Evolutionary conservation across 441 rosid species (phyloP).

Genomic region (Corymbia citriodora): DNA sequence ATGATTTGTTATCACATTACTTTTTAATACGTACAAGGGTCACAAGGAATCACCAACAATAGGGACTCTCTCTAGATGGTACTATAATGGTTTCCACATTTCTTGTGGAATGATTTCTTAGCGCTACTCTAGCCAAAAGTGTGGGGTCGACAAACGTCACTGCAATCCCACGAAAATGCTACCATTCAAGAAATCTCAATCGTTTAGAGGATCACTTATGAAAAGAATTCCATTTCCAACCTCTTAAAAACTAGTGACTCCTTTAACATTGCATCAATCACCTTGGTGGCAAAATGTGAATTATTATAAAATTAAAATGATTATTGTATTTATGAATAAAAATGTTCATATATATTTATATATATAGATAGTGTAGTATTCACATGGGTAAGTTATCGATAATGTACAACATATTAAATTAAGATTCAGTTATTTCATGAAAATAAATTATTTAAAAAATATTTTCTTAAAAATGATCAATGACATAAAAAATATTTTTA

Average conservation of each 20-base stretch:
- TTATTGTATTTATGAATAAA: background rate
- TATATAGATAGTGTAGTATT: background rate
- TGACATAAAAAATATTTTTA: background rate
- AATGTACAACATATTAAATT: background rate
- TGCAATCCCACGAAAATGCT: fast-evolving
- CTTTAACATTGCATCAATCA: fast-evolving
- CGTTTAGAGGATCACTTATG: fast-evolving
- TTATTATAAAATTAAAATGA: background rate
- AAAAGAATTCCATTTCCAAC: fast-evolving
- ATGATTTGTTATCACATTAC: too few relatives aligned
- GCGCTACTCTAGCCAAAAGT: fast-evolving
- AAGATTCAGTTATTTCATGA: fast-evolving
- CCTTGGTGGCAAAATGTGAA: background rate
- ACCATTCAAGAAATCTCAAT: fast-evolving
- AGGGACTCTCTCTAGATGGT: background rate
- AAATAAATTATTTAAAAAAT: fast-evolving
- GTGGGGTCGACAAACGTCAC: fast-evolving
- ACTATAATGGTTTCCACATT: fast-evolving
- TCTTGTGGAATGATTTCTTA: fast-evolving
- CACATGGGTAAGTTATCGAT: background rate
- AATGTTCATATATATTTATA: background rate
- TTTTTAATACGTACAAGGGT: too few relatives aligned
- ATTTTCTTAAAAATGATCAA: background rate
- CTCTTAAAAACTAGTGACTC: background rate
- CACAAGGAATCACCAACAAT: background rate